phyloP scores from a whole-genome alignment of 345 rosid genomes.

The Dipteronia dyeriana region DNA sequence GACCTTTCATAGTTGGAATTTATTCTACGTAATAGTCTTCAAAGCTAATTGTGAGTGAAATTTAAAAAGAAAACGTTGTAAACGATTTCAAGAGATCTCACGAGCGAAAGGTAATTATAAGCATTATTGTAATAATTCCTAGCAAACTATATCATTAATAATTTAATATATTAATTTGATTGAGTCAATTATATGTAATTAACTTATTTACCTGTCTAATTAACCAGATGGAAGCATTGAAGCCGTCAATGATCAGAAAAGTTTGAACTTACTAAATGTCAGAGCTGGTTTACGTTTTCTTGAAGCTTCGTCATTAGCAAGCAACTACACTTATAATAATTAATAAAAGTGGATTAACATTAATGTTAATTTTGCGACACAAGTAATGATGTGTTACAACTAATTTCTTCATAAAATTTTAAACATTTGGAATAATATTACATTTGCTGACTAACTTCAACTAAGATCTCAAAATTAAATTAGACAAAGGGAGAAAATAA shows the following conservation, averaged over 20 bases:
- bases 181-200: too few species aligned
- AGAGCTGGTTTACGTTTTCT: background rate
- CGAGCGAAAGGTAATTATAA: too few species aligned
- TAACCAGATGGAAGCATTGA: background rate
- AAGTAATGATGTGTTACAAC: background rate
- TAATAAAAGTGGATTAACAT: too few species aligned
- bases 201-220: too few species aligned
- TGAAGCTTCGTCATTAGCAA: conserved; percentile 6
- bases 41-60: background rate
- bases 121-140: too few species aligned
- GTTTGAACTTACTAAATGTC: background rate
- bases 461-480: background rate
- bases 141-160: too few species aligned
- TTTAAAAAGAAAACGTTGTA: too few species aligned
- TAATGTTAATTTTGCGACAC: background rate
- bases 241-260: background rate
- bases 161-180: too few species aligned
- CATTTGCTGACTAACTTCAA: background rate
- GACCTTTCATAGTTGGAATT: too few species aligned
- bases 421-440: background rate
- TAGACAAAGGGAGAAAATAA: too few species aligned
- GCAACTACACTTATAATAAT: background rate
- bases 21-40: too few species aligned
- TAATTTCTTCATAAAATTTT: background rate
- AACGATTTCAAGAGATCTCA: background rate